Evolutionary conservation across 495 filamentous ascomycete species (phyloP), one percentile per base, ranked within the genome.

Genomic region (Penicillium silybi): DNA sequence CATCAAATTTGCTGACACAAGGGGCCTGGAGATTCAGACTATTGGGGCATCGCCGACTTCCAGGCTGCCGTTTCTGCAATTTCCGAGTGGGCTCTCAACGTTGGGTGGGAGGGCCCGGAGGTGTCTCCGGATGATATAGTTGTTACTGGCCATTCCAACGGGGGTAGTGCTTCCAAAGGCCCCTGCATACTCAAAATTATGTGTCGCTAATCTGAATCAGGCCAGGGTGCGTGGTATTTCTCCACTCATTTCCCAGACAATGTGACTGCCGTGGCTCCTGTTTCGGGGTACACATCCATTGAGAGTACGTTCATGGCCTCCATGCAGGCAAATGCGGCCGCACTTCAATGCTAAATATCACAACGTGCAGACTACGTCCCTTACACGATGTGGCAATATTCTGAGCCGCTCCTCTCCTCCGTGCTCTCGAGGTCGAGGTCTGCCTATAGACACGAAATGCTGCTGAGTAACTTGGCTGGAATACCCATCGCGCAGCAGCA

Each of bases 21-120:
- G 18, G 19, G 58, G 69, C 19, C 64, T 41, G 16, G 19, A 48
- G 20, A 44, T 20, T 17, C 48, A 82, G 79, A 80, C 54, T 67
- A 57, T 5, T 85, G 82, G 80, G 82, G 81, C 0, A 73, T 77
- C 55, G 67, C 76, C n/a, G n/a, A n/a, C 65, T 70, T 77, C 13
- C 74, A 82, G 63, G 79, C 76, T 46, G 75, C 78, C 9, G 63
- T 83, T 8, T 54, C 59, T n/a, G n/a, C n/a, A n/a, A n/a, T n/a
- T n/a, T n/a, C n/a, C n/a, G n/a, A 19, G 70, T 84, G 82, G 82
- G 78, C 82, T 26, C 41, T 70, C 38, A 52, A 58, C 17, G 57
- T 72, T n/a, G n/a, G n/a, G 1, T 38, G 45, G 45, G 29, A 16
- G 2, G 29, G 45, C 6, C 45, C 45, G 4, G 20, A 8, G 20